Conservation (phyloP, 345 rosid species). For the Combretum micranthum region DNA sequence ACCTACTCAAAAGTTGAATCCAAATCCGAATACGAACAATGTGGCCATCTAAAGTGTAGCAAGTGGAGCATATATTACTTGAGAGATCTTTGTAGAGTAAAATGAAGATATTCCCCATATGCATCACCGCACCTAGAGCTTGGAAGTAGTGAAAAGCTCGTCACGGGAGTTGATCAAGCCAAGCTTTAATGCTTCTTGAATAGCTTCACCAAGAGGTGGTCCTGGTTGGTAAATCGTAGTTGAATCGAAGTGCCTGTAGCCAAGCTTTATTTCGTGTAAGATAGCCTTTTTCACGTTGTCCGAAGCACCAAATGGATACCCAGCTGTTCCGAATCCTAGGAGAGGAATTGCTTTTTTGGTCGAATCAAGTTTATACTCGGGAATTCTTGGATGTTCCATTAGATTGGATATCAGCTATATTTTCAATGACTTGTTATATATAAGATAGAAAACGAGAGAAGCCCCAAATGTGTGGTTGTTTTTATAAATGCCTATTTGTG, state of each 20-base stretch:
- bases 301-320: constrained; percentile 12
- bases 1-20: too few species aligned
- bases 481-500: too few species aligned
- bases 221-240: constrained; percentile 23
- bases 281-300: constrained; percentile 6
- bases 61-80: not conserved
- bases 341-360: too few species aligned
- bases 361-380: too few species aligned
- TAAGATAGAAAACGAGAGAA: too few species aligned
- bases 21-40: too few species aligned
- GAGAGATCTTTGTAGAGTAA: constrained; percentile 13
- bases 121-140: constrained; percentile 30
- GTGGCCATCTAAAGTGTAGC: too few species aligned
- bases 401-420: too few species aligned
- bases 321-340: constrained; percentile 20
- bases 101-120: constrained; percentile 18
- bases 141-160: constrained; percentile 34
- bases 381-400: too few species aligned
- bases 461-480: too few species aligned
- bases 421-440: too few species aligned
- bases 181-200: constrained; percentile 25
- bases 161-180: constrained; percentile 23
- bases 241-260: constrained; percentile 35
- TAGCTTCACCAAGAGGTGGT: constrained; percentile 26
- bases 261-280: constrained; percentile 23